A percentile compares a stretch with the other conserved stretches of the same genome.
These are phyloP conservation scores for Ascosphaera apis DNA, from an alignment of 2,329 filamentous ascomycete genomes.

Conservation along the genomic window DNA sequence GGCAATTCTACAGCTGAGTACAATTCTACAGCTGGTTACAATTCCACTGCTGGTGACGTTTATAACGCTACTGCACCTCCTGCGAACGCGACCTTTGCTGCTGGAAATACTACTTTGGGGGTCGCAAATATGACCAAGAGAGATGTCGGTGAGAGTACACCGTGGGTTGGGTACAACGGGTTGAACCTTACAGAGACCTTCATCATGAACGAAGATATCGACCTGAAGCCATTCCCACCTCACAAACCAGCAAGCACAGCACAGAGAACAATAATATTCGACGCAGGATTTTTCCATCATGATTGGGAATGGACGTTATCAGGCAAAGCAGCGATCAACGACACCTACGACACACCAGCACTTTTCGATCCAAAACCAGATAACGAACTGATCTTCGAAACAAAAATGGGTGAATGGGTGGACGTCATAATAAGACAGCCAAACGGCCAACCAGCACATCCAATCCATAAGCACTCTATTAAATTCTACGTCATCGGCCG, in stretches of 20 bases:
- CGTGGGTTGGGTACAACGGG: constrained; percentile 29
- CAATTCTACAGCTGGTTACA: too few relatives aligned
- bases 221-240: constrained; percentile 25
- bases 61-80: too few relatives aligned
- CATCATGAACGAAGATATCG: constrained; percentile 20
- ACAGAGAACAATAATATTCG: constrained; percentile 22
- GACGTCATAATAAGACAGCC: constrained; percentile 11
- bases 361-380: constrained; percentile 12
- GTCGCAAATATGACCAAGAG: too few relatives aligned
- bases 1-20: constrained; percentile 7
- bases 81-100: too few relatives aligned
- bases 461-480: constrained; percentile 27
- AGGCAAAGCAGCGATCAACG: too few relatives aligned
- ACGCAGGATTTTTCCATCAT: not conserved
- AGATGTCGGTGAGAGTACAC: too few relatives aligned
- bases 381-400: constrained; percentile 11
- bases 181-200: constrained; percentile 18
- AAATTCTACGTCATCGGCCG: constrained; percentile 22
- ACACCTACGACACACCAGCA: constrained; percentile 12
- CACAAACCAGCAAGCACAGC: constrained; percentile 17
- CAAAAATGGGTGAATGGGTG: constrained; percentile 17
- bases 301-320: too few relatives aligned
- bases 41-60: too few relatives aligned
- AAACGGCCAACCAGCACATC: constrained; percentile 14
- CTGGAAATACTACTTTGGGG: too few relatives aligned